Evolutionary conservation across 225 moss, liverwort and hornwort genomes (phyloP).

Genomic region (Ulota crispa): DNA sequence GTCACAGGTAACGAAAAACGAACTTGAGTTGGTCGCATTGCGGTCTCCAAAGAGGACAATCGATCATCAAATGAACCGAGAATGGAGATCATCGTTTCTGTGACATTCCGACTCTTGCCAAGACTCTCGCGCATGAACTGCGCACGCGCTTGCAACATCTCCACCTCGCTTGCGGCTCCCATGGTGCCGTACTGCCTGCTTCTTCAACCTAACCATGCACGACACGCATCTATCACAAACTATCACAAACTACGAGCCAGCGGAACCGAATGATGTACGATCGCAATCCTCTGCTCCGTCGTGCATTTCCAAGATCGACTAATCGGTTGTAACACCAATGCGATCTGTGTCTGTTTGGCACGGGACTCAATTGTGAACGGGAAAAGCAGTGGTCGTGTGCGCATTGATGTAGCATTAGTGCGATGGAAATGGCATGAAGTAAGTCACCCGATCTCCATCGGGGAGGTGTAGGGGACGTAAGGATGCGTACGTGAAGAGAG

Average conservation of each 20-base stretch:
- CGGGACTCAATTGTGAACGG: neutral
- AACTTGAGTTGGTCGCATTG: conserved; percentile 91
- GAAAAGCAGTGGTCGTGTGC: neutral
- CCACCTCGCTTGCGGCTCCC: conserved; percentile 65
- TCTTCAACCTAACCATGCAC: neutral
- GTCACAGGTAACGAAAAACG: neutral
- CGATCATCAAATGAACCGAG: conserved; percentile 78
- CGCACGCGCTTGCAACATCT: conserved; percentile 62
- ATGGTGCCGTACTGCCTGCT: conserved; percentile 29
- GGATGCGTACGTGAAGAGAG: neutral
- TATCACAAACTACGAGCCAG: neutral
- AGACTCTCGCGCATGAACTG: conserved; percentile 73
- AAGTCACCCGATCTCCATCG: neutral
- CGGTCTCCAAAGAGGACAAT: conserved; percentile 69
- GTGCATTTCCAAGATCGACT: neutral
- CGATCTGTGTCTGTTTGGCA: neutral
- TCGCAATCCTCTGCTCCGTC: conserved; percentile 1
- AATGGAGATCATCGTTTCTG: conserved; percentile 71
- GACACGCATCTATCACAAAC: neutral
- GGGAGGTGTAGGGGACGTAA: neutral
- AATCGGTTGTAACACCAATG: neutral
- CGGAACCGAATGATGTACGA: neutral
- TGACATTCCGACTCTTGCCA: conserved; percentile 61
- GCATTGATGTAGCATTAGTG: neutral
- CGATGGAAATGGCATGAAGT: neutral